Conservation (phyloP, 1,139 yeast species). For the Diutina ranongensis region DNA sequence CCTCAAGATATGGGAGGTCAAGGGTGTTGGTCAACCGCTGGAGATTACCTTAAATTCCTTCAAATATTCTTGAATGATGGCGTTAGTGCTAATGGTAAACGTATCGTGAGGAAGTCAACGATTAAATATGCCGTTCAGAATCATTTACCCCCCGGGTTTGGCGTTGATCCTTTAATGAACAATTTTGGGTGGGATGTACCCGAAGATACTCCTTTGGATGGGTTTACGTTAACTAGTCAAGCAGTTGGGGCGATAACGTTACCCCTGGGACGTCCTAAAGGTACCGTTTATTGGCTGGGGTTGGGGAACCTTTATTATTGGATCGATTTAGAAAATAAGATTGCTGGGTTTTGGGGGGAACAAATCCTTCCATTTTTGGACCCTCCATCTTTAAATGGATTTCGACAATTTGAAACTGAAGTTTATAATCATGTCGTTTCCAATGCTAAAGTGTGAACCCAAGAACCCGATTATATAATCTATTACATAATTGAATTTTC, state of each 20-base stretch:
- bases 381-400: not conserved
- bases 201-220: not conserved
- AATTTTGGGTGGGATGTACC: not conserved
- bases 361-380: not conserved
- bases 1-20: conserved; percentile 39
- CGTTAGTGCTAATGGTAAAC: conserved; percentile 23
- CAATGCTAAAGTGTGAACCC: not conserved
- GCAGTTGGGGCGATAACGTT: conserved; percentile 12
- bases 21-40: conserved; percentile 32
- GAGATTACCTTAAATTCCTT: conserved; percentile 31
- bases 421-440: not conserved
- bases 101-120: conserved; percentile 21
- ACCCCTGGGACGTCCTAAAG: conserved; percentile 30
- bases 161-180: conserved; percentile 6
- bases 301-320: conserved; percentile 34
- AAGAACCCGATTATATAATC: too few relatives aligned
- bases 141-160: not conserved
- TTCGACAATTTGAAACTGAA: not conserved
- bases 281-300: conserved; percentile 34
- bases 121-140: conserved; percentile 4
- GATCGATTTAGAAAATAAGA: conserved; percentile 29
- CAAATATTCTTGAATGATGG: conserved; percentile 37
- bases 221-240: not conserved
- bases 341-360: conserved; percentile 3
- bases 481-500: too few relatives aligned